Evolutionary conservation across 345 rosid genomes (phyloP).

Genomic region (Eucalyptus sp.): DNA sequence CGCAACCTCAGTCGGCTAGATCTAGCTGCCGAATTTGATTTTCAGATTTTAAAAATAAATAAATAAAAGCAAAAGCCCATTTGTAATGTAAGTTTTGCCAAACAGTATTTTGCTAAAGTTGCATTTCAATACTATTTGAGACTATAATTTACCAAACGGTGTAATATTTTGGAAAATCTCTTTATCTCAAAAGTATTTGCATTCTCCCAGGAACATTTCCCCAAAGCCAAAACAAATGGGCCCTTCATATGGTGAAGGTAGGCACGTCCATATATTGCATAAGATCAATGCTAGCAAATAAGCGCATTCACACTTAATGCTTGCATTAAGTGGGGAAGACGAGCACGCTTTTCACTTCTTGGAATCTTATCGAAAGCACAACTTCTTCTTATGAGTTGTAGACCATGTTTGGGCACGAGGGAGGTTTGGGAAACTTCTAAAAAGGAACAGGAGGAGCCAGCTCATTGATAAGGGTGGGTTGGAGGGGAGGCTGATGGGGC

Average conservation of each 20-base stretch:
- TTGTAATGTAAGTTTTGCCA: no score
- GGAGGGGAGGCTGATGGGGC: not conserved
- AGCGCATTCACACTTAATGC: not conserved
- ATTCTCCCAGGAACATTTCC: no score
- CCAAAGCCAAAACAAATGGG: no score
- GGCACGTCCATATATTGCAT: not conserved
- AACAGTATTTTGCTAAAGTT: no score
- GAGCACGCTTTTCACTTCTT: not conserved
- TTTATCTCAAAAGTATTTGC: no score
- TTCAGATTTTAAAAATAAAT: no score
- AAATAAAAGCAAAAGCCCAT: no score
- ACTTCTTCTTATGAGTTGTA: not conserved
- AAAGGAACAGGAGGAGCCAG: not conserved
- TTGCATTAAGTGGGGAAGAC: not conserved
- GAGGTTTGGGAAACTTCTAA: not conserved
- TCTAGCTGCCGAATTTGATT: no score
- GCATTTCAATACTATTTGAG: no score
- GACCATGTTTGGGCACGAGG: not conserved
- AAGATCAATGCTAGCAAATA: not conserved
- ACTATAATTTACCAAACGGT: no score
- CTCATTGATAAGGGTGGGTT: not conserved
- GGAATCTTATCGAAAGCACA: not conserved
- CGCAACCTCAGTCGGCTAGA: no score
- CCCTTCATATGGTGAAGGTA: not conserved
- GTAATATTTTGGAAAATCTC: no score